Evolutionary conservation across 1,284 basidiomycete genomes (phyloP), one percentile per base, ranked within the genome.

Genomic region (Ustilago lituana): DNA sequence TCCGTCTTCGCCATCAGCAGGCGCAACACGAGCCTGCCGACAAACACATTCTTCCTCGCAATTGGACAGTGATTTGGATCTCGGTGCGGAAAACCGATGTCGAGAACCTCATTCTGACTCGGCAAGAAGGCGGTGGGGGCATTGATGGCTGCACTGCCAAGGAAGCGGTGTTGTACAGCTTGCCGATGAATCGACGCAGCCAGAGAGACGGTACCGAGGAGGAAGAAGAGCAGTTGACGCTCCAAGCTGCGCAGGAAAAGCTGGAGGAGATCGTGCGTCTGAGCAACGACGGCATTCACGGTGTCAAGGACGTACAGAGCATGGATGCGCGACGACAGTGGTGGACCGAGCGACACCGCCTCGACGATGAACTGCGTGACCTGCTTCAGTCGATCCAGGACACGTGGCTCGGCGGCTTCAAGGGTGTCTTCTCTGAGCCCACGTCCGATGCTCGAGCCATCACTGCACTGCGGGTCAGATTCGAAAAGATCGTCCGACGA

Each of bases 351-450:
- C 86, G 93, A 11, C 85, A 86, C 38, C 86, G 86, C 24, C 86
- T 98, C 26, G 94, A 98, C 78, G 85, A 84, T 44, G 86, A 92
- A 24, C 82, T 99, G 78, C 85, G 88, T 45, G 87, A 88, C 31
- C 84, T 99, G 9, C 83, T 97, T 24, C 88, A 88, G 63, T 91
- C 89, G 64, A 89, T 99, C 32, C 95, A 98, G 81, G 93, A 91
- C 76, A 93, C 91, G 75, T 98, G 96, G 96, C 85, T 99, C 3
- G 95, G 96, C 1, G 93, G 90, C 20, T 98, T 97, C 87, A 98
- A 98, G 40, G 72, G 72, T 22, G 56, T 76, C 40, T 67, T 76
- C 35, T 60, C 57, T n/a, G 70, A 68, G 36, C 58, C 61, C 0
- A 35, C 45, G 2, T 35, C 45, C 7, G 64, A 64, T 40, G 46